Conservation (phyloP, 192 early-diverging fungal species). For the Coemansia sp. region DNA sequence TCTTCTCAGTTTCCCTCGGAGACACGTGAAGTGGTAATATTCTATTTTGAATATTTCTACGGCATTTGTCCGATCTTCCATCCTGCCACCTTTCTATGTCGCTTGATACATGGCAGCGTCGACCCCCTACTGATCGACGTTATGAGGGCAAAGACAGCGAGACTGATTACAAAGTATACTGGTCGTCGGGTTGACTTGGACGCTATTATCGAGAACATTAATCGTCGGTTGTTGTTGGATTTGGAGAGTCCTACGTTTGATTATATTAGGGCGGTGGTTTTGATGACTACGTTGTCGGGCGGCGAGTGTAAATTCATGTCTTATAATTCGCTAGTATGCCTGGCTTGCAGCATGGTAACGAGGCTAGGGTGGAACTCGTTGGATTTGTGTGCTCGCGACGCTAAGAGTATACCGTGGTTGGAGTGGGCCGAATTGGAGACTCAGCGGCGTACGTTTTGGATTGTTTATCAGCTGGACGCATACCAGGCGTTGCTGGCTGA, state of each 20-base stretch:
- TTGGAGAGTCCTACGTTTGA: constrained; percentile 43
- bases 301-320: constrained; percentile 45
- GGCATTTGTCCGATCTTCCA: constrained; percentile 51
- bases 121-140: constrained; percentile 43
- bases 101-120: constrained; percentile 31
- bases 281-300: constrained; percentile 37
- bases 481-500: constrained; percentile 49
- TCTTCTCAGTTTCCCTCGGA: constrained; percentile 32
- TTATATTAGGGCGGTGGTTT: constrained; percentile 46
- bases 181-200: constrained; percentile 28
- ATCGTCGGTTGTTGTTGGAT: constrained; percentile 30
- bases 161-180: constrained; percentile 30
- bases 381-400: constrained; percentile 27
- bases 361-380: constrained; percentile 52
- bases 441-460: constrained; percentile 55
- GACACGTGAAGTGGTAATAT: constrained; percentile 36
- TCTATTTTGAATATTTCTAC: constrained; percentile 52
- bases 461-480: constrained; percentile 51
- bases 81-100: constrained; percentile 44
- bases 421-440: constrained; percentile 44
- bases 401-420: constrained; percentile 26
- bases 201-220: constrained; percentile 24
- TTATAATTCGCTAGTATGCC: constrained; percentile 49
- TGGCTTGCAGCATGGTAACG: constrained; percentile 49
- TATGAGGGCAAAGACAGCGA: constrained; percentile 43